Conservation (phyloP, 257 asterid species). For the Jasminum sambac region DNA sequence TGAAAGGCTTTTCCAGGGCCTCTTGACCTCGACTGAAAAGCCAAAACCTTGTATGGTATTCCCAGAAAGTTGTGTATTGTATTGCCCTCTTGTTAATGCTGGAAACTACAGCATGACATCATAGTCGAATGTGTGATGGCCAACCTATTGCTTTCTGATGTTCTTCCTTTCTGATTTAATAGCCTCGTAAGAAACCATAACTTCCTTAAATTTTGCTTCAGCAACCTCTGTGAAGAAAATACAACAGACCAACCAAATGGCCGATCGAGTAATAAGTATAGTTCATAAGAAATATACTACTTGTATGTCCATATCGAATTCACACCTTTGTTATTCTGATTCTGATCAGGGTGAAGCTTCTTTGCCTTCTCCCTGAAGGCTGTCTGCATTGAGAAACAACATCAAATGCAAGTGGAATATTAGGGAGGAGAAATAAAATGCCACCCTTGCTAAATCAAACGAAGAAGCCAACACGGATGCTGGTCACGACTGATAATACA, state of each 20-base stretch:
- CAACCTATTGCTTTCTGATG: conserved; percentile 12
- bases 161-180: conserved; percentile 64
- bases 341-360: conserved; percentile 95
- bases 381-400: conserved; percentile 43
- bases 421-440: background rate
- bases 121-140: background rate
- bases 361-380: conserved; percentile 90
- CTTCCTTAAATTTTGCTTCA: conserved; percentile 86
- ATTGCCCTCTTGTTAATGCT: background rate
- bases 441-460: background rate
- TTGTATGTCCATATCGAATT: background rate
- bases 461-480: background rate
- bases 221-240: conserved; percentile 58
- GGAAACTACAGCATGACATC: background rate
- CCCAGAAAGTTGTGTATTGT: background rate
- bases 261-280: conserved; percentile 14
- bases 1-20: background rate
- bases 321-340: conserved; percentile 75
- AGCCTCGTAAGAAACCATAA: conserved; percentile 55
- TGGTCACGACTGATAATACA: background rate
- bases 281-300: conserved; percentile 5
- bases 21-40: background rate
- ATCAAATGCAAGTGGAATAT: background rate
- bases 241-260: conserved; percentile 2
- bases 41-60: background rate